Evolutionary conservation across 306 rosid species (phyloP).

Genomic region (Crotalaria pallida): DNA sequence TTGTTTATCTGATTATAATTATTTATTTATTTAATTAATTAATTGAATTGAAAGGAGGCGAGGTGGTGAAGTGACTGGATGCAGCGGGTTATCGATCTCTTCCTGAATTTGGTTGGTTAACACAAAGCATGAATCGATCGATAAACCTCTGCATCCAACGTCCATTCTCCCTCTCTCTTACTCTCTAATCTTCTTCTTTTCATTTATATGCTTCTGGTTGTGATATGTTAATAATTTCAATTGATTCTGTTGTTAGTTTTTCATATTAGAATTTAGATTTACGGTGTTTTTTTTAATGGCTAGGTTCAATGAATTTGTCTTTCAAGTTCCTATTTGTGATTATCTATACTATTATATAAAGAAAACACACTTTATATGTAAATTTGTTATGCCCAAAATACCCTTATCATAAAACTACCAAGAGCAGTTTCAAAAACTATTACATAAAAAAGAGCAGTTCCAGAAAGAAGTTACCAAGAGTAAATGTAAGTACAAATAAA

Average conservation of each 20-base stretch:
- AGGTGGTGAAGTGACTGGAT: conserved; percentile 34
- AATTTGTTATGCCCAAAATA: too few relatives aligned
- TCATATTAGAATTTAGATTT: not conserved
- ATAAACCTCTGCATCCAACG: conserved; percentile 99
- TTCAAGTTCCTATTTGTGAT: not conserved
- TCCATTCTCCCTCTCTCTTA: conserved; percentile 39
- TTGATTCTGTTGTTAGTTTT: not conserved
- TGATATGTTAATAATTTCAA: not conserved
- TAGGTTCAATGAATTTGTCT: not conserved
- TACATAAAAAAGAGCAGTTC: too few relatives aligned
- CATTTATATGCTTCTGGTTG: not conserved
- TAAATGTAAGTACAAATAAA: too few relatives aligned
- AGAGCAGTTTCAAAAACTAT: too few relatives aligned
- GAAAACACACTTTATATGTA: too few relatives aligned
- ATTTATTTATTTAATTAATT: too few relatives aligned
- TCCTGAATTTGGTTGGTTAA: conserved; percentile 66
- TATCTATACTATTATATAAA: too few relatives aligned
- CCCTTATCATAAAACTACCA: too few relatives aligned
- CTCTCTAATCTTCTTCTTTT: not conserved
- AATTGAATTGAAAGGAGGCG: not conserved
- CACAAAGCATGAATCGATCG: conserved; percentile 93
- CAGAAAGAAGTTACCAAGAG: too few relatives aligned
- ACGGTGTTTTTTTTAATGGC: not conserved
- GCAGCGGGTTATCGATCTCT: conserved; percentile 99
- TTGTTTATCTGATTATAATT: too few relatives aligned